Evolutionary conservation across 2,329 filamentous ascomycete species (phyloP), one percentile per base, ranked within the genome.

Genomic region (Diaporthe sp.): DNA sequence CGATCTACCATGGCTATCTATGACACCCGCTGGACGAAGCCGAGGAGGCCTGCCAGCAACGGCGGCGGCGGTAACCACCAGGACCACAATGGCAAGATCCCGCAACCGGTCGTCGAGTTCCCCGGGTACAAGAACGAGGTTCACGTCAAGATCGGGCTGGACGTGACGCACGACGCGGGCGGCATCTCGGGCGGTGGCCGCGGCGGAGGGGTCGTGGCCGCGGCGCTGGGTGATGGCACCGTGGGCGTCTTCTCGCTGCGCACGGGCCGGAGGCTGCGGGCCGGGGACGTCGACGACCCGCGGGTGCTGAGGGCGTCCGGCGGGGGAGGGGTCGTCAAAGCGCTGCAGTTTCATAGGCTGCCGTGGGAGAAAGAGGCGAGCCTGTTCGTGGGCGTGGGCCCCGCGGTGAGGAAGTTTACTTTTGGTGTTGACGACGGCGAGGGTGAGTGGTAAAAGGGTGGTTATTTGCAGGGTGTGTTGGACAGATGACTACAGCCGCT

Each of bases 1-100:
- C 79, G 82, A 44, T 85, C 85, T 79, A 84, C 80, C 72, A 88
- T 93, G 83, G 84, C 85, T 1, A 82, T 92, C 7, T 93, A 91
- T 79, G 91, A 93, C 77, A 76, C 89, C 44, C 89, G 91, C 1
- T 74, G 75, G 73, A 42, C 55, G 37, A n/a, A 22, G 12, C 47
- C 49, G 17, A 28, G 34, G n/a, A 70, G 17, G 49, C 34, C 10
- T n/a, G 25, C 10, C 15, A n/a, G 17, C 47, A 22, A 10, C 77
- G 71, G 73, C 44, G 47, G 37, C 47, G 5, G 7, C 12, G 17
- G 53, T 5, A n/a, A 57, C 51, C 8, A 22, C 51, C n/a, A 28
- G 37, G n/a, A 49, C 61, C 22, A 37, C 42, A 22, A 28, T 9
- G 47, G 42, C 37, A 44, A 6, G 15, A 9, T 10, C 44, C 39